Conservation (phyloP, 805 yeast genomes). For the Kazachstania bromeliacearum region DNA sequence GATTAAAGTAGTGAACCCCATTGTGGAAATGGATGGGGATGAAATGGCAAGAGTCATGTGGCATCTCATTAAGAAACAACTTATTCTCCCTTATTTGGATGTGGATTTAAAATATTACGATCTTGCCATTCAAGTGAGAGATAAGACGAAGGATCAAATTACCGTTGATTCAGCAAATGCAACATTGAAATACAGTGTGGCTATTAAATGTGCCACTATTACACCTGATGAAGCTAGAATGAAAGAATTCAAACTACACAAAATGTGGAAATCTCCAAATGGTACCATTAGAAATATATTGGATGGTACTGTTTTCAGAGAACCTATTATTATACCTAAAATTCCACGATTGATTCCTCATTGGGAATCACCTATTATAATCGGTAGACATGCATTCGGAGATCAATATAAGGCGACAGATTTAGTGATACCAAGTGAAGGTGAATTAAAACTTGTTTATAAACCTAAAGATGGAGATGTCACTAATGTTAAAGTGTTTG, state of each 20-base stretch:
- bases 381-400: constrained; percentile 96
- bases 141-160: constrained; percentile 76
- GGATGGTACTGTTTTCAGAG: constrained; percentile 95
- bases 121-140: constrained; percentile 78
- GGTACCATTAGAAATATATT: constrained; percentile 92
- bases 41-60: constrained; percentile 96
- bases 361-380: constrained; percentile 92
- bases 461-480: constrained; percentile 59
- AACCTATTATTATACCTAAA: constrained; percentile 82
- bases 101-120: constrained; percentile 87
- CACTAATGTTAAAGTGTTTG: constrained; percentile 32
- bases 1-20: constrained; percentile 73
- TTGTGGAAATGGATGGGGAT: constrained; percentile 96
- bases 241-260: constrained; percentile 77
- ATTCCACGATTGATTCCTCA: constrained; percentile 82
- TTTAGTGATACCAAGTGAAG: constrained; percentile 60
- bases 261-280: constrained; percentile 96
- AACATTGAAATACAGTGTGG: constrained; percentile 78
- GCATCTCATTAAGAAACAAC: constrained; percentile 77
- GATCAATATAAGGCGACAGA: constrained; percentile 95
- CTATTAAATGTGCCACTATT: constrained; percentile 94
- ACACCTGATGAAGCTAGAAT: constrained; percentile 96
- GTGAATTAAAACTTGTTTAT: constrained; percentile 65
- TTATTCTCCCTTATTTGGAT: constrained; percentile 76
- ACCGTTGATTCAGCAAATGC: constrained; percentile 87